Evolutionary conservation across 768 basidiomycete genomes (phyloP), one percentile per base, ranked within the genome.

Genomic region (Suillus subluteus): DNA sequence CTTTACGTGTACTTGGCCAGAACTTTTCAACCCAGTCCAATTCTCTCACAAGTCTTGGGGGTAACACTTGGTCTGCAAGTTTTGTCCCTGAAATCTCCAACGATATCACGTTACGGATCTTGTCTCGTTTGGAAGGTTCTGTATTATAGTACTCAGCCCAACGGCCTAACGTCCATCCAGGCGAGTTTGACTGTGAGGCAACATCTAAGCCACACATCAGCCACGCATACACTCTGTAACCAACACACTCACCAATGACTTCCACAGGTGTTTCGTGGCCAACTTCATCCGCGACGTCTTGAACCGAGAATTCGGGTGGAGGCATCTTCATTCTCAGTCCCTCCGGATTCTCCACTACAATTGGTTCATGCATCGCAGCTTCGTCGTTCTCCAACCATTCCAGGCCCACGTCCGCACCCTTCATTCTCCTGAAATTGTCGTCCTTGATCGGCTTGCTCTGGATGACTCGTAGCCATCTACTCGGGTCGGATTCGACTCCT

Each of bases 1-100:
- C 88, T 75, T 88, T 91, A 71, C 88, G 86, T 58, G 87, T 88
- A 65, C 83, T 84, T 0, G 96, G 96, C 97, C 97, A 99, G 76
- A 90, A 94, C 67, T 91, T 92, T 75, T 98, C 95, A 7, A 98
- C 97, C 97, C 97, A 99, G 73, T 98, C 98, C 69, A 98, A 76
- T 65, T 98, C 94, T 62, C 92, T 84, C 44, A 94, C 92, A 30
- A 98, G 77, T 67, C 87, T 86, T 2, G 97, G 97, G 4, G 96
- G 95, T 3, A 88, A 78, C 30, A 99, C 88, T 75, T 85, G 84
- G 69, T 92, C 87, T 11, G 90, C 91, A 8, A 99, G 83, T 62
- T 86, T 81, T 4, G 94, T 95, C 8, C 93, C 94, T 2, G 94
- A 94, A 32, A 99, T 90, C 76, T 99, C 97, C 61, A 99, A 81